These are phyloP conservation scores for Lyophyllum decastes DNA, from an alignment of 768 basidiomycete genomes.

Conservation along the genomic window DNA sequence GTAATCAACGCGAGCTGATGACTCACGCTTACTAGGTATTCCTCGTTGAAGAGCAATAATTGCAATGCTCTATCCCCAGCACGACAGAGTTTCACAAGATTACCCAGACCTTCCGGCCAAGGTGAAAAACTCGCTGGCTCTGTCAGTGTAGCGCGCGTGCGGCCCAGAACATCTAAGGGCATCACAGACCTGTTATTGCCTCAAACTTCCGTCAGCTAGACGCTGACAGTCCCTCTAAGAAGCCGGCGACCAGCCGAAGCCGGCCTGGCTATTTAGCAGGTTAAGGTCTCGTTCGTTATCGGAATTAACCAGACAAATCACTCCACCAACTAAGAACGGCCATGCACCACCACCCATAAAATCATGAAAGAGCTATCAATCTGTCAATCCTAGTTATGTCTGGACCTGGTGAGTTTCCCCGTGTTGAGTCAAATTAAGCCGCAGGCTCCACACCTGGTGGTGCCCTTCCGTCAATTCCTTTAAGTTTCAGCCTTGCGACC, in stretches of 20 bases:
- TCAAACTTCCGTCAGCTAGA: not conserved
- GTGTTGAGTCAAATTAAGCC: slow-evolving; percentile 79
- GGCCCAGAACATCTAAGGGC: not conserved
- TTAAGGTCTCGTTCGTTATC: slow-evolving; percentile 84
- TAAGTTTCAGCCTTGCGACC: slow-evolving; percentile 66
- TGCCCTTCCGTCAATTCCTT: slow-evolving; percentile 85
- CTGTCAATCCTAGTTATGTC: slow-evolving; percentile 54
- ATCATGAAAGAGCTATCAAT: slow-evolving; percentile 75
- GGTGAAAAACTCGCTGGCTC: slow-evolving; percentile 4
- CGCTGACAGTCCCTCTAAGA: not conserved
- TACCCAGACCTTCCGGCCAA: slow-evolving; percentile 48
- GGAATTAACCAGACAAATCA: slow-evolving; percentile 98
- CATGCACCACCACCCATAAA: slow-evolving; percentile 87
- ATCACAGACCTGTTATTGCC: not conserved
- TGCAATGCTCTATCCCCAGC: slow-evolving; percentile 76
- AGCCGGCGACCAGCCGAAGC: slow-evolving; percentile 8
- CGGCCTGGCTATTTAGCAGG: slow-evolving; percentile 21
- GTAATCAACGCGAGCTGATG: slow-evolving; percentile 82
- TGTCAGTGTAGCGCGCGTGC: not conserved
- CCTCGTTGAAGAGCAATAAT: slow-evolving; percentile 92
- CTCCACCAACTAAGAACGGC: slow-evolving; percentile 90
- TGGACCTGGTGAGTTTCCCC: slow-evolving; percentile 63
- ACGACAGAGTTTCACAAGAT: not conserved
- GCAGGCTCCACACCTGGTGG: slow-evolving; percentile 71
- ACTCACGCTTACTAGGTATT: slow-evolving; percentile 88